Conservation (phyloP, 2,329 filamentous ascomycete genomes). For the Aspergillus novoparasiticus region DNA sequence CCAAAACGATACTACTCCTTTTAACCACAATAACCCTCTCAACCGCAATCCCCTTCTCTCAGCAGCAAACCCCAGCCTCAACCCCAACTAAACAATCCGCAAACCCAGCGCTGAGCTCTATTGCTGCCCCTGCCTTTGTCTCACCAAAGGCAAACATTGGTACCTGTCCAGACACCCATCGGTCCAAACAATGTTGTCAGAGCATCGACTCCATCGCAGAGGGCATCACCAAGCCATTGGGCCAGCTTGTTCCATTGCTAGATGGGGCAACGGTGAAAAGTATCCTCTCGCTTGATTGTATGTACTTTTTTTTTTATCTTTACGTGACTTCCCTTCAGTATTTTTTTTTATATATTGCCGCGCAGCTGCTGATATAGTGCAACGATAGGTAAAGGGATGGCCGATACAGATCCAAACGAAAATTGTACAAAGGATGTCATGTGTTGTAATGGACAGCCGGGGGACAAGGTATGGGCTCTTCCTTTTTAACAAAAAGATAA, state of each 20-base stretch:
- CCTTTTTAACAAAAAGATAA: no score
- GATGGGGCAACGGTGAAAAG: slow-evolving; percentile 22
- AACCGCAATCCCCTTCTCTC: slow-evolving; percentile 11
- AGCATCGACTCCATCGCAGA: slow-evolving; percentile 21
- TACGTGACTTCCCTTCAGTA: not conserved
- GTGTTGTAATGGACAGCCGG: slow-evolving; percentile 25
- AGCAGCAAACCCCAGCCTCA: not conserved
- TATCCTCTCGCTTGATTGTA: slow-evolving; percentile 7
- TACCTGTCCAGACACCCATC: slow-evolving; percentile 24
- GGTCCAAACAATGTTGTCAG: slow-evolving; percentile 31
- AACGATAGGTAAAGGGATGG: slow-evolving; percentile 26
- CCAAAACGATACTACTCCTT: slow-evolving; percentile 2
- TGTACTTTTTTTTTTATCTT: not conserved
- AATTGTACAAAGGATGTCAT: slow-evolving; percentile 27
- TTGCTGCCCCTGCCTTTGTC: slow-evolving; percentile 9
- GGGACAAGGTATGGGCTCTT: slow-evolving; percentile 11
- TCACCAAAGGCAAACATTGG: slow-evolving; percentile 15
- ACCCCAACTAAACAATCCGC: not conserved
- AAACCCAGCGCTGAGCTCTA: slow-evolving; percentile 6
- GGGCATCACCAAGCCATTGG: slow-evolving; percentile 19
- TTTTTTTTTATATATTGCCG: not conserved
- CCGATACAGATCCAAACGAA: slow-evolving; percentile 11
- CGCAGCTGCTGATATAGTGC: not conserved
- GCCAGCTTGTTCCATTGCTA: slow-evolving; percentile 25
- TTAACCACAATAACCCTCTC: slow-evolving; percentile 10